Evolutionary conservation across 441 rosid genomes (phyloP), one percentile per base, ranked within the genome.

Genomic region (Codiaeum variegatum): DNA sequence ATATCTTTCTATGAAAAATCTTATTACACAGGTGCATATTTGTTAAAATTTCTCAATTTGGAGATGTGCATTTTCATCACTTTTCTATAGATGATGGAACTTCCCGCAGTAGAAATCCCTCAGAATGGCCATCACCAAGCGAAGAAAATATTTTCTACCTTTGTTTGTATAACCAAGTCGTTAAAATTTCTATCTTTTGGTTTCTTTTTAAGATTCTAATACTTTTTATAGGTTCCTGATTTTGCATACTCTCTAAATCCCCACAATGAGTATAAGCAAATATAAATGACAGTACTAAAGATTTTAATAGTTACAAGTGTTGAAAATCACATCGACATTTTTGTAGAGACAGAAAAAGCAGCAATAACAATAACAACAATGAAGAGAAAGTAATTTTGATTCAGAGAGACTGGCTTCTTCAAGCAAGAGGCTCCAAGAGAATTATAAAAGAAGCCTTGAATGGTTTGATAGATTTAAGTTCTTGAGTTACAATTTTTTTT

Each of bases 381-480:
- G 10, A 38, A 91, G 79, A 72, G 90, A 84, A 29, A 61, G 78
- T 69, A 85, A 80, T 62, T 85, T 90, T 40, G 93, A 93, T 78
- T 64, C 87, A 13, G 88, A 86, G 19, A 88, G 73, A 82, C 83
- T 90, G 52, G 91, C 88, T 74, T 78, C 94, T 54, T 97, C 97
- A 4, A 83, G 93, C 28, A 95, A 85, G 80, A 82, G 99, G 81
- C 99, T 95, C 78, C 96, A 90, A 54, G 93, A 77, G 49, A 95
- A 77, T 77, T 95, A 95, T 77, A 93, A 93, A 84, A 76, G 90
- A 90, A 84, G 98, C 88, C 4, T 93, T 86, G 83, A 95, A 95
- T 80, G 99, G 98, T 95, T 83, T 59, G 89, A 56, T 72, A 66
- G 89, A 56, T 72, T 68, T 68, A 56, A 46, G 12, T 47, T 36